Base-by-base conservation (phyloP, 2,329 filamentous ascomycete species). In the Trichoderma sp. region DNA sequence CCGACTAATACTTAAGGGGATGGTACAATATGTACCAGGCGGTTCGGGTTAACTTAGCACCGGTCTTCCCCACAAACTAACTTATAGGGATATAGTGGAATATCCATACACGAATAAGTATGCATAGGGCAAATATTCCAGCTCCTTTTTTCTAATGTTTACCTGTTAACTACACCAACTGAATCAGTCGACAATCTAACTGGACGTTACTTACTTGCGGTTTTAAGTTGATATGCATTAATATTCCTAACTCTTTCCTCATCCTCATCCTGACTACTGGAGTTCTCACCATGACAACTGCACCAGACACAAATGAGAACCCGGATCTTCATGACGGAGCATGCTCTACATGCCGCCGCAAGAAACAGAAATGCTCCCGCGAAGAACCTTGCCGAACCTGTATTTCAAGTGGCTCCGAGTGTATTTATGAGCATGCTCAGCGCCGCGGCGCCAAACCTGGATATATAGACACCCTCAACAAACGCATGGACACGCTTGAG, bases 401-500 rank as follows among this genome's bases (percentile, higher is more conserved):
- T 27, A 54, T 69, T 15, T 58, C 64, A 34, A 67, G 58, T 32
- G 50, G 58, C 22, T 64, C 37, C 32, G 58, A 59, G 22, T 69
- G 68, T 45, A 61, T 69, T 27, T 69, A 69, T 54, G 68, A 69
- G 37, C 48, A 69, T 39, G 60, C 64, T 35, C 65, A 69, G 59
- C 58, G 64, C 50, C 64, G 68, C 10, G 68, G 68, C 32, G 64
- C 68, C 2, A 63, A 67, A 32, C 68, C 68, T 34, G 68, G 68
- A 27, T 69, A 69, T 35, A 69, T 69, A 19, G 68, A 69, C 19
- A 32, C 58, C 15, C 58, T 69, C 27, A 56, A 64, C 35, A 67
- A 67, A 32, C 68, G 68, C 29, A 69, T 69, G 68, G 68, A 69
- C 53, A 69, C 68, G 37, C 64, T 69, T 13, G 68, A 69, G 39